Conservation (phyloP, 1,284 basidiomycete genomes). For the Mycosarcoma maydis region DNA sequence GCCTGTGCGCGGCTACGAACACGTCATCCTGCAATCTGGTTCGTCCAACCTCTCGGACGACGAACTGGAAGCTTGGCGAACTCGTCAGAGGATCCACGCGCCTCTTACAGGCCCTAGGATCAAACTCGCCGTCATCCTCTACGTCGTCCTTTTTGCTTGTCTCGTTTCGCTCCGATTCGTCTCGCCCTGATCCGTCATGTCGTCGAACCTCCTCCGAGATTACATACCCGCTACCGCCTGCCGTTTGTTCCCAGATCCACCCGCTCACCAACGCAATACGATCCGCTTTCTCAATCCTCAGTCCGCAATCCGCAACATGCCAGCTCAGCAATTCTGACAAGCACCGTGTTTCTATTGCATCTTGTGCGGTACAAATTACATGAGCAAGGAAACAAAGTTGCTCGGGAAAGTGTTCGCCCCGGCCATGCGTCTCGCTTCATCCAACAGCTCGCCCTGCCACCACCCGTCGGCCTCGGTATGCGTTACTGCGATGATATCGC, state of each 20-base stretch:
- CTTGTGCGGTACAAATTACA: constrained; percentile 14
- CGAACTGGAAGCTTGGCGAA: constrained; percentile 60
- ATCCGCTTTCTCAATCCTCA: no score
- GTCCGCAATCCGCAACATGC: no score
- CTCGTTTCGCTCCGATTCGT: constrained; percentile 25
- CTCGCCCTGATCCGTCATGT: no score
- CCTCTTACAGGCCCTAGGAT: constrained; percentile 57
- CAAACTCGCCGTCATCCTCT: constrained; percentile 48
- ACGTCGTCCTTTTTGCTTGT: constrained; percentile 47
- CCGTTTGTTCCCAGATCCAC: no score
- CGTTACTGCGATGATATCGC: constrained; percentile 91
- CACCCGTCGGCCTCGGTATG: constrained; percentile 90
- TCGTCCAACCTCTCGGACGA: constrained; percentile 53
- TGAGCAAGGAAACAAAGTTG: constrained; percentile 78
- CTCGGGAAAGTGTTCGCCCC: constrained; percentile 90
- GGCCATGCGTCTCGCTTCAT: constrained; percentile 80
- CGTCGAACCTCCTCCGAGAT: no score
- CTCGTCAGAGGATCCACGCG: constrained; percentile 43
- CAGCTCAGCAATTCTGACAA: no score
- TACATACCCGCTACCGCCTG: no score
- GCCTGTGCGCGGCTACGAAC: constrained; percentile 71
- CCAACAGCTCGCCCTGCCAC: constrained; percentile 86
- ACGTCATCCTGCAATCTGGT: constrained; percentile 55
- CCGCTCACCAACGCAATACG: no score
- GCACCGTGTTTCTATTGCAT: neutral